phyloP scores from a whole-genome alignment of 1,284 basidiomycete genomes.

The Bjerkandera adusta region DNA sequence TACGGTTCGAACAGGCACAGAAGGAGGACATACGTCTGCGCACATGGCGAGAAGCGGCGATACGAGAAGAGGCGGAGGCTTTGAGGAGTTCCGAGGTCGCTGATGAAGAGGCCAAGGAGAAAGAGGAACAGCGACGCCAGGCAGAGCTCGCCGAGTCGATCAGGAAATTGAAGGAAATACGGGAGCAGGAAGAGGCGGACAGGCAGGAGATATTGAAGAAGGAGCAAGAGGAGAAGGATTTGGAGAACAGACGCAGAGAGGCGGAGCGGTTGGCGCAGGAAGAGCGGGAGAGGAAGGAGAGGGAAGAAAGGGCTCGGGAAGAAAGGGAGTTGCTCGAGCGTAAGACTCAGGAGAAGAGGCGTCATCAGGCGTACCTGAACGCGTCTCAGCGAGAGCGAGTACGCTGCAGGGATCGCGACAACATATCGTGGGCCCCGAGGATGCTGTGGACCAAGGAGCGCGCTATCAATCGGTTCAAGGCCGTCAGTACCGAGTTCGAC shows the following conservation, averaged over 20 bases:
- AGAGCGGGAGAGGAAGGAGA: not conserved
- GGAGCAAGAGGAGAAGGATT: not conserved
- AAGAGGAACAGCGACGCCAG: not conserved
- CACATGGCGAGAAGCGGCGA: not conserved
- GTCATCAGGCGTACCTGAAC: not conserved
- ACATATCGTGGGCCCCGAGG: not conserved
- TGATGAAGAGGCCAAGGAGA: not conserved
- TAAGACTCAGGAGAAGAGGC: not conserved
- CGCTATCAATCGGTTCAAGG: slow-evolving; percentile 1
- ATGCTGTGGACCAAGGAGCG: slow-evolving; percentile 5
- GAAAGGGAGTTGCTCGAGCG: not conserved
- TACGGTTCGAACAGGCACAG: no score
- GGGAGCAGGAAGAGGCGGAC: not conserved
- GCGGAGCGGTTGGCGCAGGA: not conserved
- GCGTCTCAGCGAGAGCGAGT: not conserved
- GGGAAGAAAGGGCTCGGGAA: not conserved
- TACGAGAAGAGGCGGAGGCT: not conserved
- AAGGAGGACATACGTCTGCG: not conserved
- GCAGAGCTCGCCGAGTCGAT: slow-evolving; percentile 4
- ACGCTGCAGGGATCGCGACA: slow-evolving; percentile 6
- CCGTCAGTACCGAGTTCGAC: slow-evolving; percentile 10
- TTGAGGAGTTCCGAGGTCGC: not conserved
- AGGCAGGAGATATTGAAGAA: not conserved
- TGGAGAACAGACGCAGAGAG: not conserved
- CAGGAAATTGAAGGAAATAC: slow-evolving; percentile 1